phyloP scores from a whole-genome alignment of 2,329 filamentous ascomycete species.

The Pseudopyricularia cyperi region DNA sequence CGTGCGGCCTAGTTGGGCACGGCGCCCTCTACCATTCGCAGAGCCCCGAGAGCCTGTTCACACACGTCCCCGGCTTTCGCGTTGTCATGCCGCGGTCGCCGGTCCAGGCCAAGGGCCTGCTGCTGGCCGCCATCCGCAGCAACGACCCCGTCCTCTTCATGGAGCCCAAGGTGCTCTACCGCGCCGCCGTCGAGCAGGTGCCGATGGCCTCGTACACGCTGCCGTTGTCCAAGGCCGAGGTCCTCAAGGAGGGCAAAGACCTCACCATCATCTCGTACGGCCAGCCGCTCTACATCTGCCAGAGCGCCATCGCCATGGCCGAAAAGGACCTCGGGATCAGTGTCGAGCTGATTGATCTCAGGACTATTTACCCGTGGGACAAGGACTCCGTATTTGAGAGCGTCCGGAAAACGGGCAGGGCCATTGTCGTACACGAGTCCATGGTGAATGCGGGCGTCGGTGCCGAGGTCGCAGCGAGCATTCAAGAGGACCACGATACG shows the following conservation, averaged over 20 bases:
- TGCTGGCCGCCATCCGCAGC: conserved; percentile 63
- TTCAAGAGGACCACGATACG: conserved; percentile 64
- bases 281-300: conserved; percentile 76
- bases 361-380: conserved; percentile 89
- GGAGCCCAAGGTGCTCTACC: conserved; percentile 89
- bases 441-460: conserved; percentile 86
- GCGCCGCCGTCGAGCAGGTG: conserved; percentile 84
- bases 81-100: conserved; percentile 82
- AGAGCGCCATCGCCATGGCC: conserved; percentile 60
- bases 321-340: conserved; percentile 64
- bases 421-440: conserved; percentile 81
- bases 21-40: conserved; percentile 82
- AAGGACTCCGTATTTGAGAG: conserved; percentile 67
- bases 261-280: conserved; percentile 82
- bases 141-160: conserved; percentile 87
- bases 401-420: conserved; percentile 75
- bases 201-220: conserved; percentile 70
- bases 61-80: conserved; percentile 71
- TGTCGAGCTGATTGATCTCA: conserved; percentile 75
- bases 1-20: conserved; percentile 78
- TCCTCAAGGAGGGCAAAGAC: conserved; percentile 67
- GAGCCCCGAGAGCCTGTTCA: conserved; percentile 78
- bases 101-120: conserved; percentile 74
- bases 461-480: conserved; percentile 76
- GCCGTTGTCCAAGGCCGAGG: conserved; percentile 73